A percentile compares a stretch with the other conserved stretches of the same genome.
phyloP scores from a whole-genome alignment of 2,329 filamentous ascomycete species.

The Colletotrichum sp. region DNA sequence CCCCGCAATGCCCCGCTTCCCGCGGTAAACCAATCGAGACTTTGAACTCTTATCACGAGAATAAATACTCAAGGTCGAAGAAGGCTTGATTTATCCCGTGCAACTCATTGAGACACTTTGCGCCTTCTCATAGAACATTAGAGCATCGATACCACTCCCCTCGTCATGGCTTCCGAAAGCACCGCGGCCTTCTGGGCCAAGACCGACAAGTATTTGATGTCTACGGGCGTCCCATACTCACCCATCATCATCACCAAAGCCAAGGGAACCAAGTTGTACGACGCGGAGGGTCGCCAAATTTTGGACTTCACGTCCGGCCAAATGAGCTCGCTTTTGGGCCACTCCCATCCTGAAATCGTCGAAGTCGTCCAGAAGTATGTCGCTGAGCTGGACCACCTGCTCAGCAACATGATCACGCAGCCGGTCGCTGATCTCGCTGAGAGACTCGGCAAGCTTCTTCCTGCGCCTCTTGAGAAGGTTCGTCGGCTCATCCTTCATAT shows the following conservation, averaged over 20 bases:
- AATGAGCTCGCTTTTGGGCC: conserved; percentile 63
- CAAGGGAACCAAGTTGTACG: conserved; percentile 50
- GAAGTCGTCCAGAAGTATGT: conserved; percentile 51
- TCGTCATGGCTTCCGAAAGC: not conserved
- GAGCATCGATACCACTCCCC: not conserved
- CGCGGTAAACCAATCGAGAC: not conserved
- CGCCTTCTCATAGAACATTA: no score
- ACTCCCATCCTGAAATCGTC: conserved; percentile 63
- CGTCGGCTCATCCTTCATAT: not conserved
- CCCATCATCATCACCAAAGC: conserved; percentile 48
- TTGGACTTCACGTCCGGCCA: conserved; percentile 66
- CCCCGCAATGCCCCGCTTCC: not conserved
- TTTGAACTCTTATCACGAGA: not conserved
- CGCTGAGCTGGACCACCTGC: conserved; percentile 58
- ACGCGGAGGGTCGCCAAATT: conserved; percentile 45
- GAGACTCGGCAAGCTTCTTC: conserved; percentile 50
- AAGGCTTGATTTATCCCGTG: not conserved
- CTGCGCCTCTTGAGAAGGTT: conserved; percentile 49
- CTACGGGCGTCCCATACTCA: conserved; percentile 44
- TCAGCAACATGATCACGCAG: conserved; percentile 60
- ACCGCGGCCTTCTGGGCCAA: conserved; percentile 34
- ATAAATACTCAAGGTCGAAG: not conserved
- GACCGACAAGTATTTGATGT: conserved; percentile 45
- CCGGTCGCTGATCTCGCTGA: conserved; percentile 60
- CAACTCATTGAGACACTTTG: not conserved